Evolutionary conservation across 257 asterid species (phyloP).

Genomic region (Paulownia fortunei): DNA sequence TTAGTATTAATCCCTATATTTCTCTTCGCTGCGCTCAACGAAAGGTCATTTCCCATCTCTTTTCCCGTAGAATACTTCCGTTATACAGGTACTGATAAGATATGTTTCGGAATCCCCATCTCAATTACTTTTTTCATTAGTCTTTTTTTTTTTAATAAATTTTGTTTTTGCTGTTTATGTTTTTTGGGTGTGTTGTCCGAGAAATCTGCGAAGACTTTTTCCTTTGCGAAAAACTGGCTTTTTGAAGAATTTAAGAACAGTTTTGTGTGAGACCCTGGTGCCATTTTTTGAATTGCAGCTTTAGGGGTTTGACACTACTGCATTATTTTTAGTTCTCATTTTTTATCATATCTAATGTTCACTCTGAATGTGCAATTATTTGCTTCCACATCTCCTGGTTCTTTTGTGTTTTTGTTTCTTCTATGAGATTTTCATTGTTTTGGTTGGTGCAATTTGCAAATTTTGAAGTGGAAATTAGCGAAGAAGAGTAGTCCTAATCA

Average conservation of each 20-base stretch:
- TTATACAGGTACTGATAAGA: constrained; percentile 28
- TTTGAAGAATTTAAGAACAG: constrained; percentile 14
- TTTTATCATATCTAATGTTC: background rate
- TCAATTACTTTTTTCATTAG: background rate
- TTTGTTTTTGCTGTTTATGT: background rate
- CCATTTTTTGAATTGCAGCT: constrained; percentile 1
- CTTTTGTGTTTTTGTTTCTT: background rate
- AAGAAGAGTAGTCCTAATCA: background rate
- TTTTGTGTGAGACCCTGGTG: background rate
- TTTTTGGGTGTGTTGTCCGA: background rate
- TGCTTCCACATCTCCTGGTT: background rate
- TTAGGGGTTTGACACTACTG: constrained; percentile 8
- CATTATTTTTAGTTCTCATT: background rate
- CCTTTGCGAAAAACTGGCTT: background rate
- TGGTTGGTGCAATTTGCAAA: background rate
- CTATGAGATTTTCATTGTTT: constrained; percentile 13
- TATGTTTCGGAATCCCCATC: background rate
- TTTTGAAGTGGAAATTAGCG: background rate
- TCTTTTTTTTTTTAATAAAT: background rate
- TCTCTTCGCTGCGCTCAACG: constrained; percentile 28
- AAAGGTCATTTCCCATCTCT: constrained; percentile 32
- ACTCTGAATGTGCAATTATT: background rate
- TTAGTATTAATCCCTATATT: background rate
- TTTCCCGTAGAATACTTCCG: constrained; percentile 9
- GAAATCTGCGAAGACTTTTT: constrained; percentile 19